Evolutionary conservation across 2,329 filamentous ascomycete species (phyloP), one percentile per base, ranked within the genome.

Genomic region (Fusarium acutatum): DNA sequence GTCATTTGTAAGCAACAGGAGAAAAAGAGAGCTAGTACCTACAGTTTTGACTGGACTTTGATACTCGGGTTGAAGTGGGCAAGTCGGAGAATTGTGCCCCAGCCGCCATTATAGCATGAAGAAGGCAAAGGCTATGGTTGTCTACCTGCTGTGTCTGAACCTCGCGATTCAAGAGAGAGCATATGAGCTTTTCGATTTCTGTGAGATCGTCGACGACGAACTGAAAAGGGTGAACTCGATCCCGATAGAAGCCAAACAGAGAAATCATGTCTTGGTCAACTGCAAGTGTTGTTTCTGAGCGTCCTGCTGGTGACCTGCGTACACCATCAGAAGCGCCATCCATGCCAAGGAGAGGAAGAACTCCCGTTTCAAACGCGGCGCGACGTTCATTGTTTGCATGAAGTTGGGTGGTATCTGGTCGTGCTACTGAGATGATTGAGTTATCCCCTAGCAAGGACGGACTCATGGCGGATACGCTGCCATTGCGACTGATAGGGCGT

Each of bases 81-180:
- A 74, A 50, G 24, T 76, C 67, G 6, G 73, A 76, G 22, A 71
- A 76, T 11, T 76, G 72, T 5, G 73, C 73, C 18, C 74, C 73
- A 12, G 66, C 67, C 1, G 73, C 71, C 5, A 76, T 24, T 22
- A 76, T 76, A 12, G 74, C 64, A 64, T 76, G 71, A 5, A 76
- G 43, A 8, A 76, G 41, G 20, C 61, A 74, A 13, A 68, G 62
- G 15, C 53, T 64, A 20, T 74, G 64, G 1, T 49, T 60, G 13
- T 60, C 43, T 3, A 66, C 4, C 26, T 49, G 24, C 4, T n/a
- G 10, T 13, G 12, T 5, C 22, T 24, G 37, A 8, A 30, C 35
- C 7, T 60, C 37, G 2, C 6, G 37, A 18, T 20, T 69, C 4
- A 71, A 24, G 13, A 76, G 63, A 8, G 62, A 62, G 15, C 73